Percentiles rank a stretch among this genome's conserved stretches.
Conservation (phyloP, 1,284 basidiomycete species). For the Cryptococcus floricola region DNA sequence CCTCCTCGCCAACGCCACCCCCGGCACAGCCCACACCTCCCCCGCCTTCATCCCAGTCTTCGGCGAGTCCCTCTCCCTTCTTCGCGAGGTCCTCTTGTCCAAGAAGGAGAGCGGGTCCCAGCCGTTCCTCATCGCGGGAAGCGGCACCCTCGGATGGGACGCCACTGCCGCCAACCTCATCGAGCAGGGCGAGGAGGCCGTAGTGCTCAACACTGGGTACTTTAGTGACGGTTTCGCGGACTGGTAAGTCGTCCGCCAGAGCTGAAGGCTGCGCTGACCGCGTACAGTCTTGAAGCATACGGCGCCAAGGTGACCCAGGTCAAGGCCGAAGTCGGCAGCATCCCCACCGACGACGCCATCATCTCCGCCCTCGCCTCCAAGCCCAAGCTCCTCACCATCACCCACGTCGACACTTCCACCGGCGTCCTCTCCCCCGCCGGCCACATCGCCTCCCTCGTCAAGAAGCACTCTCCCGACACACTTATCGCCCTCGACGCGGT, state of each 20-base stretch:
- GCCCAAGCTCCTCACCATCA: conserved; percentile 85
- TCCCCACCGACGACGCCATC: conserved; percentile 56
- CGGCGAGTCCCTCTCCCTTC: conserved; percentile 84
- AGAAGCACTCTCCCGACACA: conserved; percentile 76
- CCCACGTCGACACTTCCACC: conserved; percentile 84
- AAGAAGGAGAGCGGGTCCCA: conserved; percentile 57
- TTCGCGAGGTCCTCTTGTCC: conserved; percentile 72
- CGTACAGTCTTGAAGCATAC: conserved; percentile 71
- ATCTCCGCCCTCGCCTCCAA: conserved; percentile 65
- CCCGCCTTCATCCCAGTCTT: conserved; percentile 86
- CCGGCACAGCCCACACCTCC: conserved; percentile 85
- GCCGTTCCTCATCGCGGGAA: conserved; percentile 85
- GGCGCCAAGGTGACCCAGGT: conserved; percentile 87
- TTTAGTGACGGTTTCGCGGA: conserved; percentile 82
- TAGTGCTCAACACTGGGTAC: conserved; percentile 70
- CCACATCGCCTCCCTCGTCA: conserved; percentile 70
- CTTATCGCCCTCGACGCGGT: conserved; percentile 88
- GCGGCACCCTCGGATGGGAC: conserved; percentile 90
- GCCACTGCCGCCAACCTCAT: conserved; percentile 74
- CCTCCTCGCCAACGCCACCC: conserved; percentile 51
- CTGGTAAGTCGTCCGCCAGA: conserved; percentile 56
- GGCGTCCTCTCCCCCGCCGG: conserved; percentile 85
- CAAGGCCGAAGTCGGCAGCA: conserved; percentile 74
- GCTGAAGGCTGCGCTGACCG: neutral
- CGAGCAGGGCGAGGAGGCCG: conserved; percentile 69